Conservation (phyloP, 441 rosid genomes). For the Jatropha multifida region DNA sequence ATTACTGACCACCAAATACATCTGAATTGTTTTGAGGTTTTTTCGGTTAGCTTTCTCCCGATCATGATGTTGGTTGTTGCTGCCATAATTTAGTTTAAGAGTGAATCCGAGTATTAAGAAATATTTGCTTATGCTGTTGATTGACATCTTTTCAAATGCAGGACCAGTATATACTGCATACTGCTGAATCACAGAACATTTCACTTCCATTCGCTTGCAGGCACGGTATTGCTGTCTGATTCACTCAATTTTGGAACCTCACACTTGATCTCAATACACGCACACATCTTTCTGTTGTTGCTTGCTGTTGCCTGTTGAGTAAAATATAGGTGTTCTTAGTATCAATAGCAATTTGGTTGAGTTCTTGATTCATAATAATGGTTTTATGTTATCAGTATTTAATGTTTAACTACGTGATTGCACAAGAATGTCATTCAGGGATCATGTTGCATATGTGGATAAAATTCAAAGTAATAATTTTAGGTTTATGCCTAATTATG, state of each 20-base stretch:
- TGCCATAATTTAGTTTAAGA: too few relatives aligned
- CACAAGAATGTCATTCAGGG: not conserved
- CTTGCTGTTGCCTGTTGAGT: not conserved
- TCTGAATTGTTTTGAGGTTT: too few relatives aligned
- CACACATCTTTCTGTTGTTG: not conserved
- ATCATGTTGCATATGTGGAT: not conserved
- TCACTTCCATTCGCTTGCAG: conserved; percentile 92
- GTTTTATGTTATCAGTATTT: not conserved
- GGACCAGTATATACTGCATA: conserved; percentile 88
- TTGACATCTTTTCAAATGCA: conserved; percentile 36
- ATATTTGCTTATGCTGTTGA: too few relatives aligned
- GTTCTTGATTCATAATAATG: not conserved
- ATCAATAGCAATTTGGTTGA: not conserved
- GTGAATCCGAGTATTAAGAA: too few relatives aligned
- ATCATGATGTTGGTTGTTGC: not conserved
- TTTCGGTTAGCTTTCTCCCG: too few relatives aligned
- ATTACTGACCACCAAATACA: too few relatives aligned
- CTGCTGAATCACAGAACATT: conserved; percentile 84
- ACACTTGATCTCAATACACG: too few relatives aligned
- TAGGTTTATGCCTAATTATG: not conserved
- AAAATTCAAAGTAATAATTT: not conserved
- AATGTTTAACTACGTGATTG: not conserved
- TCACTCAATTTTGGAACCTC: not conserved
- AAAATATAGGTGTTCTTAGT: not conserved
- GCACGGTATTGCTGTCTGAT: conserved; percentile 63